phyloP scores from a whole-genome alignment of 139 green algal species.

The Tetradesmus obliquus region DNA sequence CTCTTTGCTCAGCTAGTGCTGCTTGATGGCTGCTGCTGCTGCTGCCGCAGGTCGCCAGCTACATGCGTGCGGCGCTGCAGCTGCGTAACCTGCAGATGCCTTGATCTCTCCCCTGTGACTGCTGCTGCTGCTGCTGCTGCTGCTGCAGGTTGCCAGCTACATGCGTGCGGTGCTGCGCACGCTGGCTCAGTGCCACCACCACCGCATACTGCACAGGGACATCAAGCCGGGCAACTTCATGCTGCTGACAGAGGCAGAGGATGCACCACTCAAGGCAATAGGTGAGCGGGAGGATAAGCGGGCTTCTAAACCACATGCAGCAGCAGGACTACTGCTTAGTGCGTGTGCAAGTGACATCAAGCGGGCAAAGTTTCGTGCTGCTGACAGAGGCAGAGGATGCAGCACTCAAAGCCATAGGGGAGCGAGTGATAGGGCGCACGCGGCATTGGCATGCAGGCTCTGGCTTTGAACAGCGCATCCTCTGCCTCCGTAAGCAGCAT shows the following conservation, averaged over 20 bases:
- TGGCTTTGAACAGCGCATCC: conserved; percentile 86
- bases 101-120: background rate
- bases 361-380: conserved; percentile 92
- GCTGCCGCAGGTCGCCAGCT: conserved; percentile 61
- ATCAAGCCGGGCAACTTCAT: conserved; percentile 95
- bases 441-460: conserved; percentile 51
- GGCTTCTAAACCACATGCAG: background rate
- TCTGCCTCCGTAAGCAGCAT: conserved; percentile 84
- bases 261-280: conserved; percentile 90
- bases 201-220: conserved; percentile 83
- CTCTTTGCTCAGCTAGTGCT: background rate
- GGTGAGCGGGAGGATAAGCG: conserved; percentile 47
- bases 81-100: background rate
- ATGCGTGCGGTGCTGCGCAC: conserved; percentile 83
- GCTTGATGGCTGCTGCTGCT: too few species aligned
- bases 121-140: background rate
- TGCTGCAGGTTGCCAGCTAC: conserved; percentile 73
- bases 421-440: conserved; percentile 29
- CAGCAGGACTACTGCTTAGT: background rate
- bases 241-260: conserved; percentile 75
- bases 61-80: background rate
- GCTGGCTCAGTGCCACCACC: conserved; percentile 76
- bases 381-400: conserved; percentile 70
- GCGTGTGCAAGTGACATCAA: conserved; percentile 76
- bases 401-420: conserved; percentile 90